Percentiles rank a stretch among this genome's conserved stretches.
Conservation (phyloP, 2,329 filamentous ascomycete species). For the Talaromyces sp. region DNA sequence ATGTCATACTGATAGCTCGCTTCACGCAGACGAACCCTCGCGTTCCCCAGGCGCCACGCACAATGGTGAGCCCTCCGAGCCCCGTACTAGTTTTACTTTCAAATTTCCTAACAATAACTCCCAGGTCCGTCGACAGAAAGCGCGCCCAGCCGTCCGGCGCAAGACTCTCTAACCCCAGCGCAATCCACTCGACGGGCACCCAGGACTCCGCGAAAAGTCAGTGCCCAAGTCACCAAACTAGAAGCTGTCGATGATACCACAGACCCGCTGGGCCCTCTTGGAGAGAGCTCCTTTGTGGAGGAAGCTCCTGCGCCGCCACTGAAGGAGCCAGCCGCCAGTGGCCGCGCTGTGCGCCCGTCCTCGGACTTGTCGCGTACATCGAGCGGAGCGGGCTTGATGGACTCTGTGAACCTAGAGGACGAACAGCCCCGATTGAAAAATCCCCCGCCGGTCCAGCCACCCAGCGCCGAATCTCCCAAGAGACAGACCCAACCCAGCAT, state of each 20-base stretch:
- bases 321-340: conserved; percentile 48
- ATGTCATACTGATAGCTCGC: conserved; percentile 7
- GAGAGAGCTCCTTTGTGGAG: conserved; percentile 44
- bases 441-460: conserved; percentile 55
- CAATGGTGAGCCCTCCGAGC: conserved; percentile 21
- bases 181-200: conserved; percentile 47
- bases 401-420: conserved; percentile 69
- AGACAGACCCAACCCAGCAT: conserved; percentile 68
- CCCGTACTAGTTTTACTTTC: background rate
- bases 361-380: conserved; percentile 41
- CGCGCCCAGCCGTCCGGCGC: conserved; percentile 25
- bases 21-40: conserved; percentile 40
- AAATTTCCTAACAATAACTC: conserved; percentile 7
- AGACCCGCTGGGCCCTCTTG: conserved; percentile 58
- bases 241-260: conserved; percentile 59
- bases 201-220: conserved; percentile 52
- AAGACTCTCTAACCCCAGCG: conserved; percentile 36
- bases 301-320: conserved; percentile 55
- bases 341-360: conserved; percentile 31
- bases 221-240: conserved; percentile 55
- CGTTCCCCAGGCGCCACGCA: conserved; percentile 30
- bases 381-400: conserved; percentile 48
- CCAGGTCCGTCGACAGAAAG: conserved; percentile 16
- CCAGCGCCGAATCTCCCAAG: conserved; percentile 39
- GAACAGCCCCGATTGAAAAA: conserved; percentile 60